phyloP scores from a whole-genome alignment of 2,329 filamentous ascomycete genomes.

The Hymenoscyphus fraxineus region DNA sequence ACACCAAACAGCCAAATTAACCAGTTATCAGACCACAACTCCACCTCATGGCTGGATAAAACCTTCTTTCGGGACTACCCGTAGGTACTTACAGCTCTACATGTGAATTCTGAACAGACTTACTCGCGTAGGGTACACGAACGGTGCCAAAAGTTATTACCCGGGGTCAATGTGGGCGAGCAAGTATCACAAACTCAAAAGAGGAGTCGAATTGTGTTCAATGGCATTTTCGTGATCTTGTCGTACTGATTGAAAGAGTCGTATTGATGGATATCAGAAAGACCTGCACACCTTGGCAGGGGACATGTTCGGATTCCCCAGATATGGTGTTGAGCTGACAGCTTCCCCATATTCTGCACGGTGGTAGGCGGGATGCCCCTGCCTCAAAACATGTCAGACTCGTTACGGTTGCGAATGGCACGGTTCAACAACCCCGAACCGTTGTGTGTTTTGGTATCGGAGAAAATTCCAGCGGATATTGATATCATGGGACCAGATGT shows the following conservation, averaged over 20 bases:
- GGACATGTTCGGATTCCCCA: background rate
- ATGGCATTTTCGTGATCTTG: background rate
- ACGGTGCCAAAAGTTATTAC: background rate
- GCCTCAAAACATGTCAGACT: background rate
- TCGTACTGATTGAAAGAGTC: background rate
- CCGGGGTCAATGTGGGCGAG: background rate
- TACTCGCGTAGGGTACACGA: background rate
- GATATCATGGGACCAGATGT: background rate
- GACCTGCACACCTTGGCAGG: background rate
- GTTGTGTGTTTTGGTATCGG: background rate
- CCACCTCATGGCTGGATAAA: background rate
- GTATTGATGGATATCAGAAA: background rate
- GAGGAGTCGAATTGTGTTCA: background rate
- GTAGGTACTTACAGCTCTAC: background rate
- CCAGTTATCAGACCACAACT: background rate
- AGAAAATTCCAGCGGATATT: background rate
- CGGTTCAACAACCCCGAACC: background rate
- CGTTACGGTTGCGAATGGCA: background rate
- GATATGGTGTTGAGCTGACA: background rate
- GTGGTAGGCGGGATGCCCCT: background rate
- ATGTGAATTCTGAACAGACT: background rate
- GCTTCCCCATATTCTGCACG: background rate
- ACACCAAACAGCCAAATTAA: background rate
- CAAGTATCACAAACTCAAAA: background rate
- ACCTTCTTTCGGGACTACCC: background rate